Percentiles rank a stretch among this genome's conserved stretches.
These are phyloP conservation scores for Aspergillus ruber DNA, from an alignment of 2,329 filamentous ascomycete species.

Conservation along the genomic window DNA sequence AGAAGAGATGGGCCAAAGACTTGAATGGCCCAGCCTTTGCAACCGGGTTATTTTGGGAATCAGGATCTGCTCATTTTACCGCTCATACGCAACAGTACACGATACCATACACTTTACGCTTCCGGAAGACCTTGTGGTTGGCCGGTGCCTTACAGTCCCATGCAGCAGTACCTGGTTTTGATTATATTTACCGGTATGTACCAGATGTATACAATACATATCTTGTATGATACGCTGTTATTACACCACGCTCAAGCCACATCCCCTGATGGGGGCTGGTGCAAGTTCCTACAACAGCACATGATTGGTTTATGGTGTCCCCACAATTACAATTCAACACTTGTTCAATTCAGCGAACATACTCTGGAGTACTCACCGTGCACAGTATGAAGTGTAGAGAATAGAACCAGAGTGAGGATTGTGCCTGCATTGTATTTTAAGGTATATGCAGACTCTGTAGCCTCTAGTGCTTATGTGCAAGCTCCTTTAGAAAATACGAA, in stretches of 20 bases:
- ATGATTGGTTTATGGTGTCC: background rate
- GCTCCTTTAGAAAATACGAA: background rate
- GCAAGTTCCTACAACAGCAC: background rate
- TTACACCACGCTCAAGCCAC: background rate
- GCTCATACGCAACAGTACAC: background rate
- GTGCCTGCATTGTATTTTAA: background rate
- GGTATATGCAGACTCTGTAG: background rate
- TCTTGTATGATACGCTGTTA: background rate
- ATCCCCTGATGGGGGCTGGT: background rate
- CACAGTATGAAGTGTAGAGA: too few species aligned
- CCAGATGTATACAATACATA: too few species aligned
- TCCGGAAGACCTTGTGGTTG: too few species aligned
- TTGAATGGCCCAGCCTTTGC: too few species aligned
- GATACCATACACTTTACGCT: background rate
- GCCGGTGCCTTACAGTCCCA: too few species aligned
- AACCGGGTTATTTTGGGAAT: slow-evolving; percentile 26
- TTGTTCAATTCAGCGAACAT: too few species aligned
- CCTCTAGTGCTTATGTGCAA: background rate
- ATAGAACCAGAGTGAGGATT: too few species aligned
- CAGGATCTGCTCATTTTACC: slow-evolving; percentile 9
- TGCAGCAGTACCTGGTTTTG: too few species aligned
- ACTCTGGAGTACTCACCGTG: too few species aligned
- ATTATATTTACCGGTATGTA: too few species aligned
- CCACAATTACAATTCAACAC: too few species aligned
- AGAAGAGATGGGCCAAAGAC: slow-evolving; percentile 14